A percentile compares a stretch with the other conserved stretches of the same genome.
phyloP scores from a whole-genome alignment of 2,329 filamentous ascomycete genomes.

The Phoma herbarum region DNA sequence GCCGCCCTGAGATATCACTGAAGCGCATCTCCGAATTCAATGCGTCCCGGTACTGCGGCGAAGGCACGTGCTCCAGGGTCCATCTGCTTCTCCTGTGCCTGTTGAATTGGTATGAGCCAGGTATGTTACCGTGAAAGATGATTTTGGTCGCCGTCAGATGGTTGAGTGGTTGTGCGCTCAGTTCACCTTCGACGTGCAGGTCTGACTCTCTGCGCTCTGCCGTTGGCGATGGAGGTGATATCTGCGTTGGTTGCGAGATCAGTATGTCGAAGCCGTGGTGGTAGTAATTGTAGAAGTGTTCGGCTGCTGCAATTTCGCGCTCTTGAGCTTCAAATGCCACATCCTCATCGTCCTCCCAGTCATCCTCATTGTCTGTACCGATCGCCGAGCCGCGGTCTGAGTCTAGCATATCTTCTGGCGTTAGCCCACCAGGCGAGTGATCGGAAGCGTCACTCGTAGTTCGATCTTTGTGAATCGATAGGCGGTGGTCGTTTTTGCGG shows the following conservation, averaged over 20 bases:
- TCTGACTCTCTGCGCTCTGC: constrained; percentile 62
- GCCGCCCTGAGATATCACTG: constrained; percentile 68
- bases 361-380: constrained; percentile 53
- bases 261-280: constrained; percentile 93
- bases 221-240: constrained; percentile 58
- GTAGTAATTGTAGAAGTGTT: constrained; percentile 96
- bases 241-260: constrained; percentile 75
- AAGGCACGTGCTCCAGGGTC: constrained; percentile 68
- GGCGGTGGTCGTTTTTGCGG: constrained; percentile 85
- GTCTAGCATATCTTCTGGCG: constrained; percentile 42
- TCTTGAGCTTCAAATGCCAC: constrained; percentile 67
- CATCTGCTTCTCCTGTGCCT: constrained; percentile 89
- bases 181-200: constrained; percentile 35
- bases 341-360: constrained; percentile 56
- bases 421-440: constrained; percentile 39
- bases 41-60: constrained; percentile 53
- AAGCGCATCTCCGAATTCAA: constrained; percentile 75
- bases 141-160: constrained; percentile 87
- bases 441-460: constrained; percentile 49
- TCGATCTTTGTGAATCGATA: constrained; percentile 76
- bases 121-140: constrained; percentile 93
- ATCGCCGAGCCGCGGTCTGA: constrained; percentile 47
- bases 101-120: constrained; percentile 96
- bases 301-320: constrained; percentile 67
- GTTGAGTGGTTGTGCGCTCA: constrained; percentile 56